Evolutionary conservation across 306 rosid species (phyloP).

Genomic region (Medicago lupulina): DNA sequence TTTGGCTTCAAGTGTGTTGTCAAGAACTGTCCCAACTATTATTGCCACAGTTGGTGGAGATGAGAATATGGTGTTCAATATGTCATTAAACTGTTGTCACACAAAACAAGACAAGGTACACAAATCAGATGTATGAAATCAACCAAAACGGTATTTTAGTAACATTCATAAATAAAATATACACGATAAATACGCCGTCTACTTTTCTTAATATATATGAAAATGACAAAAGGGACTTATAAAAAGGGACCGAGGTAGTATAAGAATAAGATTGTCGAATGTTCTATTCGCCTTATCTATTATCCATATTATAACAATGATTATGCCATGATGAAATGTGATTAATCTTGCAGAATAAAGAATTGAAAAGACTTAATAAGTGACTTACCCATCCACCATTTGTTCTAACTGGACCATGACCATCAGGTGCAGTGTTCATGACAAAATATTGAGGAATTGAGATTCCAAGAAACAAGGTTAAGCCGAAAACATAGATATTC

Average conservation of each 20-base stretch:
- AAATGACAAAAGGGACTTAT: no score
- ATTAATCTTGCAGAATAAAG: constrained; percentile 1
- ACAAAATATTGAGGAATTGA: constrained; percentile 91
- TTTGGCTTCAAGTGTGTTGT: constrained; percentile 77
- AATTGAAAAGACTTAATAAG: background rate
- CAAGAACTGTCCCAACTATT: constrained; percentile 79
- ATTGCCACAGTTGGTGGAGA: constrained; percentile 86
- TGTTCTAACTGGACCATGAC: constrained; percentile 86
- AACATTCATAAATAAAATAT: no score
- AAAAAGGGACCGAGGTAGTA: background rate
- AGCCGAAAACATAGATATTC: constrained; percentile 80
- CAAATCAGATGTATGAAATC: no score
- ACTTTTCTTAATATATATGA: no score
- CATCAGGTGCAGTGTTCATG: constrained; percentile 61
- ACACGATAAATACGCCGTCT: no score
- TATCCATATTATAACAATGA: no score
- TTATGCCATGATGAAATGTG: background rate
- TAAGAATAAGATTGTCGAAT: background rate
- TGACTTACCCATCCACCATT: constrained; percentile 86
- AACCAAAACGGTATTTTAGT: no score
- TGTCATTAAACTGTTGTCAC: constrained; percentile 76
- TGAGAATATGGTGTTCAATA: constrained; percentile 85
- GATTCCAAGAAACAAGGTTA: constrained; percentile 82
- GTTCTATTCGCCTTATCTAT: no score
- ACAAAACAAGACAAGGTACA: background rate